A percentile compares a stretch with the other conserved stretches of the same genome.
These are phyloP conservation scores for Penicillium verrucosum DNA, from an alignment of 2,329 filamentous ascomycete species.

Conservation along the genomic window DNA sequence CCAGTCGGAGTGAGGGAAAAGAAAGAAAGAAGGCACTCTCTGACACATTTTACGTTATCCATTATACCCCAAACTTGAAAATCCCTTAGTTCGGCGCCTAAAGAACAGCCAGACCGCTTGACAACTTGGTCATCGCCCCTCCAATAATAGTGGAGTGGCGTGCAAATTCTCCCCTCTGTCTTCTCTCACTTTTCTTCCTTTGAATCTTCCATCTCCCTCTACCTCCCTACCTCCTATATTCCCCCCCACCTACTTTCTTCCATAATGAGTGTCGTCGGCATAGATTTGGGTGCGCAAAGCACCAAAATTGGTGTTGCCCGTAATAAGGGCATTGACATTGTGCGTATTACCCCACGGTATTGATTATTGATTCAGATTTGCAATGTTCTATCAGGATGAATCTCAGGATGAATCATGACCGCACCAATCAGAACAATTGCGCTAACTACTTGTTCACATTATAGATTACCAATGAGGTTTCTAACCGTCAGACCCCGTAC, in stretches of 20 bases:
- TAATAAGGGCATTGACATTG: conserved; percentile 98
- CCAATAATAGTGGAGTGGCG: conserved; percentile 37
- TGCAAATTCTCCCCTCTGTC: conserved; percentile 40
- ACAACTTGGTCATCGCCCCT: conserved; percentile 29
- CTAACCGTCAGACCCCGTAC: conserved; percentile 96
- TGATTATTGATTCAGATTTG: conserved; percentile 5
- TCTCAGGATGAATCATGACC: neutral
- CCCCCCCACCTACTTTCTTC: conserved; percentile 15
- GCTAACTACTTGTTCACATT: conserved; percentile 19
- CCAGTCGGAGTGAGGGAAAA: neutral
- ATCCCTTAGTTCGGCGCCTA: conserved; percentile 3
- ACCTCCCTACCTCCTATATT: conserved; percentile 19
- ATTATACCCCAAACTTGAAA: conserved; percentile 5
- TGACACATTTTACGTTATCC: neutral
- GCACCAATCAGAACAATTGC: neutral
- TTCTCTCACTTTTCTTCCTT: conserved; percentile 21
- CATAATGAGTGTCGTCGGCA: conserved; percentile 66
- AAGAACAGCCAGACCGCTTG: conserved; percentile 24
- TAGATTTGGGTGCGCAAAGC: conserved; percentile 95
- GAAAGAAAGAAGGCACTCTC: neutral
- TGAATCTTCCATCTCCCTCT: conserved; percentile 23
- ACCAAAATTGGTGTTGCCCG: conserved; percentile 96
- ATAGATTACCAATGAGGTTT: conserved; percentile 98
- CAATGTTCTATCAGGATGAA: neutral
- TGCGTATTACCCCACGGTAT: conserved; percentile 55